Evolutionary conservation across 1,284 basidiomycete genomes (phyloP).

Genomic region (Ustilago nuda): DNA sequence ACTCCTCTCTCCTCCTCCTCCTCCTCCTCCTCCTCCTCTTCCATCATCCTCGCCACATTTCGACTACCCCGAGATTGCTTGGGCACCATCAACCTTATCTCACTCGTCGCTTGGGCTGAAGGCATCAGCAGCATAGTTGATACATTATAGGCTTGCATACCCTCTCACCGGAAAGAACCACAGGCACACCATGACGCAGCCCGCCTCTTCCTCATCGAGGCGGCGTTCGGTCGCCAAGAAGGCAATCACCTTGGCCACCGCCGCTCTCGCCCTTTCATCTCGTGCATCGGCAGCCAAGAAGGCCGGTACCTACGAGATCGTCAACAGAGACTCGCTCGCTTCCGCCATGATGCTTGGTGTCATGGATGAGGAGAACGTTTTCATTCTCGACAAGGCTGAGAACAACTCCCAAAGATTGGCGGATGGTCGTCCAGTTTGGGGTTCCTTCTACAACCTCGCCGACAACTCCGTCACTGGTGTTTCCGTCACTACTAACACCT

Average conservation of each 20-base stretch:
- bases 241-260: slow-evolving; percentile 29
- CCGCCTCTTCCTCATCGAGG: slow-evolving; percentile 29
- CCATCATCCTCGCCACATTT: too few relatives aligned
- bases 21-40: neutral
- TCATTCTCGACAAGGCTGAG: slow-evolving; percentile 71
- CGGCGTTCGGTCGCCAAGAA: slow-evolving; percentile 32
- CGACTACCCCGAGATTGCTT: neutral
- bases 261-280: slow-evolving; percentile 38
- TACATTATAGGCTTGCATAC: neutral
- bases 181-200: slow-evolving; percentile 22
- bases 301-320: slow-evolving; percentile 60
- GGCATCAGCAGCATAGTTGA: neutral
- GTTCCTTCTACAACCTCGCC: slow-evolving; percentile 56
- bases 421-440: slow-evolving; percentile 63
- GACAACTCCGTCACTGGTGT: slow-evolving; percentile 60
- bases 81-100: neutral
- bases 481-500: slow-evolving; percentile 69
- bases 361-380: slow-evolving; percentile 65
- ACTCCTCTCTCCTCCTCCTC: neutral
- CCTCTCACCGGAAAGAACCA: neutral
- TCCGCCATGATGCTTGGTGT: slow-evolving; percentile 69
- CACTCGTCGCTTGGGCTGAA: neutral
- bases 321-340: slow-evolving; percentile 60
- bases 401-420: slow-evolving; percentile 60
- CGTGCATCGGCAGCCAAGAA: slow-evolving; percentile 19